These are phyloP conservation scores for Arbutus unedo DNA, from an alignment of 148 eudicot genomes.

Conservation along the genomic window DNA sequence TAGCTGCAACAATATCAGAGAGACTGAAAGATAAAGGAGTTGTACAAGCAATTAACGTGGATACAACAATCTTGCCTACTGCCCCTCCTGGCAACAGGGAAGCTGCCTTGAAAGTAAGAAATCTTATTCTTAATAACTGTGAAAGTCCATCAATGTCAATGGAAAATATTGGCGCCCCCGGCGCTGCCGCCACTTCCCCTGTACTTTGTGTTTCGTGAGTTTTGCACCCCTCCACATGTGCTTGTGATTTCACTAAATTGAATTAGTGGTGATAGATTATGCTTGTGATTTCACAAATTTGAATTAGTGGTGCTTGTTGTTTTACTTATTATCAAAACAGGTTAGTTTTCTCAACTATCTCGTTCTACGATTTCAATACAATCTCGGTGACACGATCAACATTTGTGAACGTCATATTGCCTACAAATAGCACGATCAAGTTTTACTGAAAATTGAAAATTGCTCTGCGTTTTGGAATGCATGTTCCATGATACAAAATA, in stretches of 20 bases:
- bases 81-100: constrained; percentile 90
- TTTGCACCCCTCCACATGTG: not conserved
- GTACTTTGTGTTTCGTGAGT: not conserved
- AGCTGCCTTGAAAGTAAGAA: constrained; percentile 74
- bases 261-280: not conserved
- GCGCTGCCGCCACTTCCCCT: no score
- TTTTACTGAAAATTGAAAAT: not conserved
- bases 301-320: not conserved
- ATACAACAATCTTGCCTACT: constrained; percentile 61
- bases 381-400: not conserved
- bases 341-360: not conserved
- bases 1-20: constrained; percentile 93
- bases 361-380: not conserved
- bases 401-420: not conserved
- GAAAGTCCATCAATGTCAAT: not conserved
- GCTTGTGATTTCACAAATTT: not conserved
- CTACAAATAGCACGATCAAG: not conserved
- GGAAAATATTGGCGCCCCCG: no score
- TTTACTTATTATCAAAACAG: not conserved
- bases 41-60: constrained; percentile 79
- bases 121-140: not conserved
- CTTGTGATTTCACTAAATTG: not conserved
- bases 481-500: not conserved
- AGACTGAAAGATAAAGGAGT: constrained; percentile 76
- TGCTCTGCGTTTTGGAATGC: not conserved